These are phyloP conservation scores for Austroboletus novae-zelandiae DNA, from an alignment of 1,284 basidiomycete species.

Conservation along the genomic window DNA sequence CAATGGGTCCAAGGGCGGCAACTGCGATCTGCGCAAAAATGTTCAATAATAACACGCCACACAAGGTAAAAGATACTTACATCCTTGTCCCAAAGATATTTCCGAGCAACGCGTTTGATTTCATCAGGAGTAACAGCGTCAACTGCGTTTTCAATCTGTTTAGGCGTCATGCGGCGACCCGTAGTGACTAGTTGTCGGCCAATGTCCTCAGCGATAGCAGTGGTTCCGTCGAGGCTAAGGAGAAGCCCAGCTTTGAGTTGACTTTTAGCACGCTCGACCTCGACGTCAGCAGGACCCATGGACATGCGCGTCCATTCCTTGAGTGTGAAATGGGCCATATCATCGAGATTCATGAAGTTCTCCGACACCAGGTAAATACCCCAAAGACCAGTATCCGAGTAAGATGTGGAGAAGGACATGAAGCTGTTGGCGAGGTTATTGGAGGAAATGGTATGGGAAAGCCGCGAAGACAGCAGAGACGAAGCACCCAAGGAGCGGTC, in stretches of 20 bases:
- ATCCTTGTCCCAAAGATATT: constrained; percentile 97
- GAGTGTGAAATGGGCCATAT: constrained; percentile 91
- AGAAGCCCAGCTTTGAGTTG: constrained; percentile 96
- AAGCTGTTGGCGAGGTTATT: constrained; percentile 99
- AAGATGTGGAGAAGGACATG: constrained; percentile 99
- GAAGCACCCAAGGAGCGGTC: constrained; percentile 94
- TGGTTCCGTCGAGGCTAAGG: constrained; percentile 90
- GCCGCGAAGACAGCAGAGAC: constrained; percentile 85
- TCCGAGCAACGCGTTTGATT: constrained; percentile 92
- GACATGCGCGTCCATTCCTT: constrained; percentile 98
- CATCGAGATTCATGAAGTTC: constrained; percentile 92
- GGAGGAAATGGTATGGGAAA: constrained; percentile 88
- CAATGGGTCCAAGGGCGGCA: constrained; percentile 81
- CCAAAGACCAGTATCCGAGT: constrained; percentile 99
- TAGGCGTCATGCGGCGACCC: constrained; percentile 86
- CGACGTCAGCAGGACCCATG: constrained; percentile 77
- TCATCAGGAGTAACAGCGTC: constrained; percentile 88
- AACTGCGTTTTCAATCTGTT: constrained; percentile 92
- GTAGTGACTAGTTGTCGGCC: constrained; percentile 95
- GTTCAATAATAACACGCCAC: constrained; percentile 11
- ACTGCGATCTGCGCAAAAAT: constrained; percentile 60
- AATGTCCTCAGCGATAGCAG: constrained; percentile 97
- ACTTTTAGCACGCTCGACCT: constrained; percentile 97
- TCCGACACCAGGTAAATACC: constrained; percentile 97
- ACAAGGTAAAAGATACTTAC: constrained; percentile 45